A percentile compares a stretch with the other conserved stretches of the same genome.
Evolutionary conservation across 2,329 filamentous ascomycete species (phyloP).

Genomic region (Colletotrichum abscissum): DNA sequence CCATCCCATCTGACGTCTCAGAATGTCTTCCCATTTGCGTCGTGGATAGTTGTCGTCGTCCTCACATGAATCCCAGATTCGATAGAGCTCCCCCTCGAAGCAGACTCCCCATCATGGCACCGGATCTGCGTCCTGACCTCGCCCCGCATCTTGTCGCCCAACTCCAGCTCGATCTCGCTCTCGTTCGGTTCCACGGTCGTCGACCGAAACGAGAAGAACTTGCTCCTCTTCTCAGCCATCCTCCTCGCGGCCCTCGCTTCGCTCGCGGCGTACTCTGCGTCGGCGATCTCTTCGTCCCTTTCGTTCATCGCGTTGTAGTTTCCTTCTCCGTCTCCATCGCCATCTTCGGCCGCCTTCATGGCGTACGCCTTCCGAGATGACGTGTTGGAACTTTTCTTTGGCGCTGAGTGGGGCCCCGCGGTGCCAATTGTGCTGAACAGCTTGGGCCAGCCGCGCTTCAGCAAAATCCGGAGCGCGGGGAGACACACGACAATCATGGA

Average conservation of each 20-base stretch:
- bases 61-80: slow-evolving; percentile 37
- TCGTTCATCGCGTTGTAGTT: neutral
- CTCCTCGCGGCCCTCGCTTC: slow-evolving; percentile 7
- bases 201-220: slow-evolving; percentile 13
- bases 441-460: slow-evolving; percentile 32
- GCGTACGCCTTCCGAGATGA: slow-evolving; percentile 3
- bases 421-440: slow-evolving; percentile 17
- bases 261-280: slow-evolving; percentile 2
- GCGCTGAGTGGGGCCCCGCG: neutral
- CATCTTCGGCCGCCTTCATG: neutral
- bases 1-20: neutral
- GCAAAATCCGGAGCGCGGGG: slow-evolving; percentile 50
- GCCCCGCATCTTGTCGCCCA: slow-evolving; percentile 45
- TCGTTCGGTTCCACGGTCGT: slow-evolving; percentile 34
- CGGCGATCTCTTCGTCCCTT: neutral
- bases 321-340: neutral
- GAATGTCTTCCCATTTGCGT: neutral
- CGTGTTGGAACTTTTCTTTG: neutral
- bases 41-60: slow-evolving; percentile 33
- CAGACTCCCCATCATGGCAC: neutral
- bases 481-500: slow-evolving; percentile 55
- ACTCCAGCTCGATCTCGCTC: slow-evolving; percentile 43
- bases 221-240: slow-evolving; percentile 12
- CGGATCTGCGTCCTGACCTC: slow-evolving; percentile 46
- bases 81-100: slow-evolving; percentile 11